These are phyloP conservation scores for Microbotryum lychnidis-dioicae DNA, from an alignment of 1,284 basidiomycete genomes.

Conservation along the genomic window DNA sequence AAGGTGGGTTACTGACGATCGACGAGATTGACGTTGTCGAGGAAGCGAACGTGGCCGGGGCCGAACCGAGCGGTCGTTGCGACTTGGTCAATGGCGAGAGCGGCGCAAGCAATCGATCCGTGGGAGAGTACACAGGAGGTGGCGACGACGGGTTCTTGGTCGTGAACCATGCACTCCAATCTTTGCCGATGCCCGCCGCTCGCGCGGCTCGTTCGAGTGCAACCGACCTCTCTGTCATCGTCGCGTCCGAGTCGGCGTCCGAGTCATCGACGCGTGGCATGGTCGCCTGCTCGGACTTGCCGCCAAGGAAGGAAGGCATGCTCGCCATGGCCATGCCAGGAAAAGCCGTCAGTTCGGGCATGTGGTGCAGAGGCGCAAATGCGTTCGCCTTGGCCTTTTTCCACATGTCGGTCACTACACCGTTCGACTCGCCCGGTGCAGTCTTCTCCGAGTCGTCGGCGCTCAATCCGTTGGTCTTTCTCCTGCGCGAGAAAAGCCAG, in stretches of 20 bases:
- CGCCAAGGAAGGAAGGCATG: constrained; percentile 12
- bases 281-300: not conserved
- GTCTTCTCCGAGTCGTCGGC: too few species aligned
- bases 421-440: too few species aligned
- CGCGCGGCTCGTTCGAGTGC: constrained; percentile 1
- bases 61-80: too few species aligned
- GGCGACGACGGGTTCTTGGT: constrained; percentile 24
- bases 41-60: too few species aligned
- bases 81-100: too few species aligned
- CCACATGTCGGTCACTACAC: constrained; percentile 14
- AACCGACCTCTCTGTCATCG: not conserved
- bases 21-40: too few species aligned
- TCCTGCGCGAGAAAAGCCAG: too few species aligned
- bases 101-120: not conserved
- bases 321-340: constrained; percentile 10
- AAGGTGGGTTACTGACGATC: too few species aligned
- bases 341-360: constrained; percentile 19
- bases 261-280: not conserved
- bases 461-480: too few species aligned
- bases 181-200: not conserved
- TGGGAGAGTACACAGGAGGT: constrained; percentile 24
- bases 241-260: not conserved
- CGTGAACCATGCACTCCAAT: constrained; percentile 14
- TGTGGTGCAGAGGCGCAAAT: constrained; percentile 15
- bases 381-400: constrained; percentile 23